These are phyloP conservation scores for Lachnellula hyalina DNA, from an alignment of 2,329 filamentous ascomycete species.

Conservation along the genomic window DNA sequence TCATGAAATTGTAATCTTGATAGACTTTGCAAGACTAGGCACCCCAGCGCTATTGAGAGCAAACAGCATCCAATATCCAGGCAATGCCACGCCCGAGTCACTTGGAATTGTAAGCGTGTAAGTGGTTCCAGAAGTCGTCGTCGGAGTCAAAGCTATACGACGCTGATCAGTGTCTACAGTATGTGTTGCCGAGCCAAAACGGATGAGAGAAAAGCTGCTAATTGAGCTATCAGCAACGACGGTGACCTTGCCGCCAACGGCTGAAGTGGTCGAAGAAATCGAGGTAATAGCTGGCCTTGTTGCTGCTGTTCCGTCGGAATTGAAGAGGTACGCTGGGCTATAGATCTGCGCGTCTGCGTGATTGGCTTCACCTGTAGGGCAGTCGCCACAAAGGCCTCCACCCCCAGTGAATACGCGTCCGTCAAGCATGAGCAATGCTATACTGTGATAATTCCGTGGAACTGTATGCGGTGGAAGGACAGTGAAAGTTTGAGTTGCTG, in stretches of 20 bases:
- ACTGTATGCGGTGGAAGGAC: slow-evolving; percentile 35
- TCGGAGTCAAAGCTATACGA: slow-evolving; percentile 36
- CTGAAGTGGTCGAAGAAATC: slow-evolving; percentile 28
- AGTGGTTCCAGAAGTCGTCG: slow-evolving; percentile 31
- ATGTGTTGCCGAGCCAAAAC: slow-evolving; percentile 47
- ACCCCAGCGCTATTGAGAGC: slow-evolving; percentile 40
- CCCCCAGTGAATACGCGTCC: slow-evolving; percentile 46
- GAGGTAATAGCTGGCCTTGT: slow-evolving; percentile 39
- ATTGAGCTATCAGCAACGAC: slow-evolving; percentile 29
- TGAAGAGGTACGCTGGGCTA: slow-evolving; percentile 50
- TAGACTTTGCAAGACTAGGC: slow-evolving; percentile 41
- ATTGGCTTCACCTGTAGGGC: slow-evolving; percentile 33
- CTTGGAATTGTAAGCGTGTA: slow-evolving; percentile 40
- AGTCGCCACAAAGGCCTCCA: slow-evolving; percentile 47
- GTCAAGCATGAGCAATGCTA: slow-evolving; percentile 45
- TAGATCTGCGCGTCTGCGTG: slow-evolving; percentile 53
- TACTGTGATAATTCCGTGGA: slow-evolving; percentile 45
- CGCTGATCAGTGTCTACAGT: slow-evolving; percentile 55
- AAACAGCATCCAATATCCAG: slow-evolving; percentile 52
- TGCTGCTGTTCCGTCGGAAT: slow-evolving; percentile 36
- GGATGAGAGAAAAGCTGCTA: slow-evolving; percentile 39
- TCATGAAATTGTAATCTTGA: slow-evolving; percentile 18
- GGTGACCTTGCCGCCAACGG: slow-evolving; percentile 31
- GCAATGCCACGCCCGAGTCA: slow-evolving; percentile 45
- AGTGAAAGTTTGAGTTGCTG: slow-evolving; percentile 36